These are phyloP conservation scores for Fusarium sulawesiense DNA, from an alignment of 2,329 filamentous ascomycete genomes.

Conservation along the genomic window DNA sequence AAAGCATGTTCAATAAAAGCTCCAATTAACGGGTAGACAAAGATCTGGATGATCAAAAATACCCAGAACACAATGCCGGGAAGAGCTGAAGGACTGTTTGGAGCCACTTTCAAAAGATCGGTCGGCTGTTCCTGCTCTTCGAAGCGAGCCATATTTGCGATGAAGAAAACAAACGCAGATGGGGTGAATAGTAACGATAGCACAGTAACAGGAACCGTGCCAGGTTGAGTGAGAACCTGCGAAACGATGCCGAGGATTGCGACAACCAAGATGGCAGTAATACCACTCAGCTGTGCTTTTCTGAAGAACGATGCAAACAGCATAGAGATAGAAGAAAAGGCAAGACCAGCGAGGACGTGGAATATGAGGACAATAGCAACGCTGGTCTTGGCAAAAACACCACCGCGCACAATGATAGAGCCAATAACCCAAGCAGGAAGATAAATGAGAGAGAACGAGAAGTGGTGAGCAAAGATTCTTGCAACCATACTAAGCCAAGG, in stretches of 20 bases:
- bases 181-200: conserved; percentile 84
- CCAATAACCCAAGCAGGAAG: conserved; percentile 85
- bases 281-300: conserved; percentile 88
- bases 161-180: conserved; percentile 88
- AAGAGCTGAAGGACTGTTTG: conserved; percentile 73
- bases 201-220: conserved; percentile 72
- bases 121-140: conserved; percentile 71
- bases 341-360: conserved; percentile 79
- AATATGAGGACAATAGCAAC: conserved; percentile 76
- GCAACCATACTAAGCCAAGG: conserved; percentile 82
- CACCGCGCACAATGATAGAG: conserved; percentile 70
- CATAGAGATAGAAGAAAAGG: conserved; percentile 83
- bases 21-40: conserved; percentile 81
- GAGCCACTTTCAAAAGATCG: conserved; percentile 71
- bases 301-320: conserved; percentile 86
- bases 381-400: conserved; percentile 74
- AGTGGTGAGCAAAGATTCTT: conserved; percentile 81
- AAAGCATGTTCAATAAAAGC: conserved; percentile 78
- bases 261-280: conserved; percentile 77
- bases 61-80: conserved; percentile 82
- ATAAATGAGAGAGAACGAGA: conserved; percentile 84
- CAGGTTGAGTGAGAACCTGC: conserved; percentile 75
- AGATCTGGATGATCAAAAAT: conserved; percentile 80
- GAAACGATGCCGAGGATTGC: conserved; percentile 84
- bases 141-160: conserved; percentile 79